A percentile compares a stretch with the other conserved stretches of the same genome.
Evolutionary conservation across 208 protist genomes (phyloP).

Genomic region (Crithidia acanthocephali): DNA sequence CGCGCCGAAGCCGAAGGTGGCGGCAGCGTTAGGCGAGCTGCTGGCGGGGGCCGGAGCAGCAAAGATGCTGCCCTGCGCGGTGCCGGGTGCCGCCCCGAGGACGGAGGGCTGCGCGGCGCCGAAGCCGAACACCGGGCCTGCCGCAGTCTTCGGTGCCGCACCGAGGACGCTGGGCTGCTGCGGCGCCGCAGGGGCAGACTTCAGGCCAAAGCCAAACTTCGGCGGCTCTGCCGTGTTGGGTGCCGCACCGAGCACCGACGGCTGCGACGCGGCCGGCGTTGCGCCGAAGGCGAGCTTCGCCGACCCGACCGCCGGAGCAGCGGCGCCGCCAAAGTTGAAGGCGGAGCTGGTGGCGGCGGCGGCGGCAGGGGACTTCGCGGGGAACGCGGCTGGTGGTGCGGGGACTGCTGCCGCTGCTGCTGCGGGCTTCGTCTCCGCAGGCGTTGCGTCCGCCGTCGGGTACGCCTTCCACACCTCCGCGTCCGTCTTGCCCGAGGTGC

Average conservation of each 20-base stretch:
- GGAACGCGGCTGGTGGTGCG: conserved; percentile 11
- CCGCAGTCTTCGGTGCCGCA: neutral
- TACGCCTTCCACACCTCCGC: conserved; percentile 64
- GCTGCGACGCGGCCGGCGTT: neutral
- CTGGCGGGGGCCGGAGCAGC: conserved; percentile 14
- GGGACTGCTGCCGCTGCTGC: neutral
- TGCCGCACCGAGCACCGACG: conserved; percentile 5
- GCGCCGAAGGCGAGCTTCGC: conserved; percentile 17
- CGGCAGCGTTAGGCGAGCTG: neutral
- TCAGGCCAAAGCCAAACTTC: conserved; percentile 20
- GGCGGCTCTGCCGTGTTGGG: neutral
- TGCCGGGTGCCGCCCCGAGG: neutral
- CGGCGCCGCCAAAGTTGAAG: conserved; percentile 7
- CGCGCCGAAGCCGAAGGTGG: conserved; percentile 32
- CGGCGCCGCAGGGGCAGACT: neutral
- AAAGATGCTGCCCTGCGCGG: conserved; percentile 12
- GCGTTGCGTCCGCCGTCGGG: conserved; percentile 9
- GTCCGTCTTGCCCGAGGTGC: conserved; percentile 39
- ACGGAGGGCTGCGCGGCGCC: conserved; percentile 6
- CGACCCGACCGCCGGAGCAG: neutral
- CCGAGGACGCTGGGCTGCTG: neutral
- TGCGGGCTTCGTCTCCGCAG: neutral
- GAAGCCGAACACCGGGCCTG: neutral
- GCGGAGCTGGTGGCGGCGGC: neutral
- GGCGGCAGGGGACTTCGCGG: neutral